Evolutionary conservation across 2,329 filamentous ascomycete genomes (phyloP).

Genomic region (Fusarium haematococcum): DNA sequence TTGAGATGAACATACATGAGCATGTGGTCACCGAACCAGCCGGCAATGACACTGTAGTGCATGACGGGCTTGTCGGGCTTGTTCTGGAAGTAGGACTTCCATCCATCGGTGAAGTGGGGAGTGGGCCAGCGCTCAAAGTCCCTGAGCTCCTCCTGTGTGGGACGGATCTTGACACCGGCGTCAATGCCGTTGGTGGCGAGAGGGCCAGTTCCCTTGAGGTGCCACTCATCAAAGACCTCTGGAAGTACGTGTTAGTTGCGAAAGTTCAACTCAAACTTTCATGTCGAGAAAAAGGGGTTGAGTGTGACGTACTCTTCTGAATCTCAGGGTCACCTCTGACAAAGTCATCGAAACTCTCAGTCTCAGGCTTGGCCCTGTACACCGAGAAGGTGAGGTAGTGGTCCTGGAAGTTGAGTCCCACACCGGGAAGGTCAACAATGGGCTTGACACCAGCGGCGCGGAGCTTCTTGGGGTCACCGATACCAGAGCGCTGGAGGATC

Average conservation of each 20-base stretch:
- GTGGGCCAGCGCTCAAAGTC: constrained; percentile 80
- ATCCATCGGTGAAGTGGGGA: constrained; percentile 78
- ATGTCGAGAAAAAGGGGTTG: too few species aligned
- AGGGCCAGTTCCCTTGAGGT: constrained; percentile 81
- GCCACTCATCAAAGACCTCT: constrained; percentile 81
- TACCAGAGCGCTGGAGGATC: constrained; percentile 80
- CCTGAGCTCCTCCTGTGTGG: constrained; percentile 74
- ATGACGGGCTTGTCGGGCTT: constrained; percentile 89
- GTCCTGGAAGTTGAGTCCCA: constrained; percentile 82
- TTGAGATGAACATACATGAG: constrained; percentile 56
- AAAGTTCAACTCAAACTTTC: too few species aligned
- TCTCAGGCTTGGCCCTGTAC: constrained; percentile 78
- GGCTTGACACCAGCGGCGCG: constrained; percentile 75
- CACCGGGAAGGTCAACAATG: constrained; percentile 77
- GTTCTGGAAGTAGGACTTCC: constrained; percentile 86
- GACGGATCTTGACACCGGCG: constrained; percentile 82
- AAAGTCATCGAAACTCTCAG: constrained; percentile 86
- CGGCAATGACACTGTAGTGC: constrained; percentile 84
- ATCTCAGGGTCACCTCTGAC: constrained; percentile 77
- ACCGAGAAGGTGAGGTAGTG: constrained; percentile 79
- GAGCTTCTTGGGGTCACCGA: constrained; percentile 79
- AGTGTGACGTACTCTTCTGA: constrained; percentile 66
- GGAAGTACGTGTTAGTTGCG: neutral
- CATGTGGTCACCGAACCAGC: constrained; percentile 72
- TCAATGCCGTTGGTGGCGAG: constrained; percentile 84